Evolutionary conservation across 352 stramenopile species (phyloP).

Genomic region (Globisporangium solare): DNA sequence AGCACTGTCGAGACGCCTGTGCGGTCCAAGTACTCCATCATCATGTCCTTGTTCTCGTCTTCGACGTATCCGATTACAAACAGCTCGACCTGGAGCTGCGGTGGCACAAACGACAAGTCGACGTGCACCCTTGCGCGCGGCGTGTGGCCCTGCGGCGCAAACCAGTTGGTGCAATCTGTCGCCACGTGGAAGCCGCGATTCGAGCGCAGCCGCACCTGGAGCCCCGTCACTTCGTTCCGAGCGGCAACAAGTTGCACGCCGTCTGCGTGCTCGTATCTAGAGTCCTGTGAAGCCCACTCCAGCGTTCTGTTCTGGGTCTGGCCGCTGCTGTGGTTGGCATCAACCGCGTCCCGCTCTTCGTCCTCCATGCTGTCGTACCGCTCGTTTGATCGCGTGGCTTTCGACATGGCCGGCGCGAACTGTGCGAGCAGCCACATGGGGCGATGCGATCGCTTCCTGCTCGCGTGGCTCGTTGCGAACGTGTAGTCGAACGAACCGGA

Average conservation of each 20-base stretch:
- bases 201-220: conserved; percentile 52
- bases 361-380: conserved; percentile 22
- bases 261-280: conserved; percentile 25
- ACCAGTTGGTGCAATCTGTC: conserved; percentile 55
- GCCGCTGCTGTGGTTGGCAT: not conserved
- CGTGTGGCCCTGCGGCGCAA: conserved; percentile 47
- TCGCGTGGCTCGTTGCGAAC: no score
- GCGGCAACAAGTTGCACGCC: conserved; percentile 38
- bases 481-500: not conserved
- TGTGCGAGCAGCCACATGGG: conserved; percentile 44
- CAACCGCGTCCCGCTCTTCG: no score
- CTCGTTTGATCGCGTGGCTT: conserved; percentile 20
- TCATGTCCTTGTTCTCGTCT: conserved; percentile 46
- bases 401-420: conserved; percentile 52
- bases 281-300: conserved; percentile 26
- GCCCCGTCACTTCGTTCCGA: conserved; percentile 49
- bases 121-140: conserved; percentile 51
- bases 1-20: conserved; percentile 23
- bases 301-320: conserved; percentile 18
- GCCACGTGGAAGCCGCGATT: conserved; percentile 49
- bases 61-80: conserved; percentile 60
- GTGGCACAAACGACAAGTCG: conserved; percentile 50
- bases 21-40: conserved; percentile 59
- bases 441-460: no score
- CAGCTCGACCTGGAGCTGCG: conserved; percentile 36